A percentile compares a stretch with the other conserved stretches of the same genome.
phyloP scores from a whole-genome alignment of 2,329 filamentous ascomycete genomes.

The Stenocarpella maydis region DNA sequence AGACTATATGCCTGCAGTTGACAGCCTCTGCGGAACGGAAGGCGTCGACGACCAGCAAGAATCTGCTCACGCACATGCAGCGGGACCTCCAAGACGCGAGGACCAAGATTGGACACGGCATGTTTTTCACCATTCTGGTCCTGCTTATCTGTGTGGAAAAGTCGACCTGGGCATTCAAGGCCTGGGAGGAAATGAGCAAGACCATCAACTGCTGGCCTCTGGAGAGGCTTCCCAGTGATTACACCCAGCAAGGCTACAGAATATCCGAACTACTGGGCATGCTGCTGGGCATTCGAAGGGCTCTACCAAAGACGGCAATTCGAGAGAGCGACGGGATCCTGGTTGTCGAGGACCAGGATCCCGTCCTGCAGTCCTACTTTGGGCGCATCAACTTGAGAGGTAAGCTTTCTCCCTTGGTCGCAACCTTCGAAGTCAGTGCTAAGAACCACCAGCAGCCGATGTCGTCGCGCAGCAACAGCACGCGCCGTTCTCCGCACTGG shows the following conservation, averaged over 20 bases:
- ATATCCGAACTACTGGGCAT: constrained; percentile 67
- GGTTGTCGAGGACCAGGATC: constrained; percentile 55
- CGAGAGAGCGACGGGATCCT: constrained; percentile 58
- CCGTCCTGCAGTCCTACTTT: constrained; percentile 60
- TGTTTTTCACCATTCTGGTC: constrained; percentile 69
- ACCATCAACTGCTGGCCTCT: constrained; percentile 64
- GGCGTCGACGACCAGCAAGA: constrained; percentile 66
- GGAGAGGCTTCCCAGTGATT: constrained; percentile 63
- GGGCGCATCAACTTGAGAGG: constrained; percentile 64
- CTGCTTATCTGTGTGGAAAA: constrained; percentile 73
- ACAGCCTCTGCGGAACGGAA: constrained; percentile 71
- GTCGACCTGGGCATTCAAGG: constrained; percentile 73
- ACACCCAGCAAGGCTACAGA: constrained; percentile 66
- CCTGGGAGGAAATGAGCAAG: constrained; percentile 68
- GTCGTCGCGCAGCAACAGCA: constrained; percentile 58
- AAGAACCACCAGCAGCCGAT: constrained; percentile 45
- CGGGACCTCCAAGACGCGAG: constrained; percentile 68
- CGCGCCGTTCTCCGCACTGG: constrained; percentile 59
- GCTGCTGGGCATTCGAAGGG: constrained; percentile 67
- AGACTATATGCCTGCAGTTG: constrained; percentile 69
- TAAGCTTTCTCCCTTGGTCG: constrained; percentile 48
- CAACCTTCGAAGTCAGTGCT: constrained; percentile 14
- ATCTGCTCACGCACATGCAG: constrained; percentile 67
- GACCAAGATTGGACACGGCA: constrained; percentile 65
- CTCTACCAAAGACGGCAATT: constrained; percentile 61